Evolutionary conservation across 495 filamentous ascomycete species (phyloP), one percentile per base, ranked within the genome.

Genomic region (Talaromyces trachyspermus): DNA sequence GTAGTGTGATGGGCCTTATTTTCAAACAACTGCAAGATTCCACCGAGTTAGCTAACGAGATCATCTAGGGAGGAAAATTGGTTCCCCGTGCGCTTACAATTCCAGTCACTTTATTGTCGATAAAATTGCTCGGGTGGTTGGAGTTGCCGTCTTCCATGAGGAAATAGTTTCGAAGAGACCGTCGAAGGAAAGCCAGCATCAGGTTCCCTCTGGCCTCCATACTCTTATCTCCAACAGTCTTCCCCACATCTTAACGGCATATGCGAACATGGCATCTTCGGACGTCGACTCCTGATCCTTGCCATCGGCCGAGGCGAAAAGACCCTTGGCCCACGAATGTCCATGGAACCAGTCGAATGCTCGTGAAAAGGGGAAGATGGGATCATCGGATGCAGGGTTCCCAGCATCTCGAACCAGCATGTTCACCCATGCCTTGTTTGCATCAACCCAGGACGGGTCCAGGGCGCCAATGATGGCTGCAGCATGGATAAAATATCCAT

Each of bases 1-100:
- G 92, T 98, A 7, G 84, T 86, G 62, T 96, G 92, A 60, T 97
- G 87, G 36, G 90, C 76, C 64, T 98, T 98, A 64, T 96, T 97
- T 63, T 98, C 92, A 59, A 96, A 98, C 5, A 97, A 62, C 76
- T 78, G 44, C 2, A n/a, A 36, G 14, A 8, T 12, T 14, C 5
- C 17, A 30, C 15, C 3, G 15, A 17, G 40, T 62, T 48, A 64
- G 53, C 40, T 41, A 35, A 12, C 14, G 10, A n/a, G 17, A 12
- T 41, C 20, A 29, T 26, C 7, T 5, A n/a, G 20, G 7, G 15
- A 36, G 14, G 7, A 23, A 41, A 9, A 24, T 25, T n/a, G 15
- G 7, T 19, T 0, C 7, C n/a, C 6, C 15, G 9, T n/a, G 19
- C 1, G 67, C 72, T 64, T 59, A 77, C 74, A 59, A 98, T 95